Conservation (phyloP, 2,329 filamentous ascomycete genomes). For the Teratosphaeria pseudoeucalypti region DNA sequence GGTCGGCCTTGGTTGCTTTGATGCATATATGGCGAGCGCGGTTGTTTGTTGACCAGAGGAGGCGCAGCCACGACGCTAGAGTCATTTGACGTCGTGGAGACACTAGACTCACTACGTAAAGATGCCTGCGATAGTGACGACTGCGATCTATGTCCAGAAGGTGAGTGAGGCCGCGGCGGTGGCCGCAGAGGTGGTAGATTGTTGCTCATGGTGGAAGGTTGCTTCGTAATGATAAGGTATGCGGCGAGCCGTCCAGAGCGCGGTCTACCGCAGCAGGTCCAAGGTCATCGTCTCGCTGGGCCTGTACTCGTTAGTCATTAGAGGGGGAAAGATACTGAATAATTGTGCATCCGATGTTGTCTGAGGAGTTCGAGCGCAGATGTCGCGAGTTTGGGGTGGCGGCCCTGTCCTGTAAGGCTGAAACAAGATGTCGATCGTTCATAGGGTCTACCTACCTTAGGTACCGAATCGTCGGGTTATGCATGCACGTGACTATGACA, state of each 20-base stretch:
- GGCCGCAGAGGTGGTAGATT: constrained; percentile 19
- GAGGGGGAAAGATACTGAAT: neutral
- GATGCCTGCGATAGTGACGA: constrained; percentile 24
- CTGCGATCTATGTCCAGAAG: constrained; percentile 21
- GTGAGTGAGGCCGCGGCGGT: constrained; percentile 22
- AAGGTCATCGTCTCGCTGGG: neutral
- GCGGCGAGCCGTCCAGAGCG: neutral
- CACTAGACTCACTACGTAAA: constrained; percentile 23
- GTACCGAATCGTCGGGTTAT: neutral
- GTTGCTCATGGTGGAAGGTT: constrained; percentile 14
- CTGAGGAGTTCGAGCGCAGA: neutral
- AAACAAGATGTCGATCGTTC: neutral
- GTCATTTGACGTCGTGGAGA: constrained; percentile 29
- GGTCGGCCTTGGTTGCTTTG: constrained; percentile 18
- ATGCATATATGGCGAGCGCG: constrained; percentile 29
- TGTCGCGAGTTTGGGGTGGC: neutral
- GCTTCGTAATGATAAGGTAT: neutral
- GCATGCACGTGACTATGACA: neutral
- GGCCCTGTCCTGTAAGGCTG: neutral
- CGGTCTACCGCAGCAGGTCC: neutral
- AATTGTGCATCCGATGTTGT: neutral
- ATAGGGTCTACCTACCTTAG: neutral
- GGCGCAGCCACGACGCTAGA: constrained; percentile 21
- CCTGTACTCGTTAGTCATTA: neutral
- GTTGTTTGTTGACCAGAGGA: constrained; percentile 16